phyloP scores from a whole-genome alignment of 78 protist species.

The Thecamonas trahens region DNA sequence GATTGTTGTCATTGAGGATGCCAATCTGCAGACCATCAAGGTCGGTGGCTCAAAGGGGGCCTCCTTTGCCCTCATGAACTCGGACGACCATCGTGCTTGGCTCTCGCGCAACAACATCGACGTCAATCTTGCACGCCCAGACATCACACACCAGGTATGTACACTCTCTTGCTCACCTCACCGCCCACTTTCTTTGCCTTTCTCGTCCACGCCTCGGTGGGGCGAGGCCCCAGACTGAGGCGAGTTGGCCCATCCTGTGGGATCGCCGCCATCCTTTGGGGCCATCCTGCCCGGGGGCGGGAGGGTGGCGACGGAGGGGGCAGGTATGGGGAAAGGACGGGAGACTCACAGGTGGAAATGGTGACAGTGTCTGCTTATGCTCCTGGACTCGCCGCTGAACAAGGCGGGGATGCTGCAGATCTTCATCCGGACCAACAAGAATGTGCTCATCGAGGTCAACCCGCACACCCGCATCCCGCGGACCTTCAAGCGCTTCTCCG shows the following conservation, averaged over 20 bases:
- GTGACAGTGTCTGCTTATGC: conserved; percentile 78
- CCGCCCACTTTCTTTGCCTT: neutral
- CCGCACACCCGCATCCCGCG: conserved; percentile 94
- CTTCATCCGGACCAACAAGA: conserved; percentile 71
- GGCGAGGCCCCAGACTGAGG: too few relatives aligned
- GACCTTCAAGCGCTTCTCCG: conserved; percentile 88
- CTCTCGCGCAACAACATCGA: conserved; percentile 60
- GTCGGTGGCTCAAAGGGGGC: conserved; percentile 5
- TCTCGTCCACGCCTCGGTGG: neutral
- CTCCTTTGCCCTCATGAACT: conserved; percentile 72
- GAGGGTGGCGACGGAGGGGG: too few relatives aligned
- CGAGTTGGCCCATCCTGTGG: neutral
- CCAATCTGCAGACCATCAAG: conserved; percentile 79
- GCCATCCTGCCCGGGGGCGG: too few relatives aligned
- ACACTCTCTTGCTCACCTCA: neutral
- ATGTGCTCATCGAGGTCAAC: conserved; percentile 77
- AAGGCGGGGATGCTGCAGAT: conserved; percentile 91
- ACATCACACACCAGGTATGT: conserved; percentile 87
- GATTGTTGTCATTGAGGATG: conserved; percentile 81
- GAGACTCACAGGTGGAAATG: neutral
- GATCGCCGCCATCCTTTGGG: neutral
- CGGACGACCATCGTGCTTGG: conserved; percentile 79
- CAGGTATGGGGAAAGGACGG: neutral
- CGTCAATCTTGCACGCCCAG: conserved; percentile 87
- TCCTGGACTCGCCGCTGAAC: conserved; percentile 95